Conservation (phyloP, 1,139 yeast genomes). For the Magnusiomyces magnusii region DNA sequence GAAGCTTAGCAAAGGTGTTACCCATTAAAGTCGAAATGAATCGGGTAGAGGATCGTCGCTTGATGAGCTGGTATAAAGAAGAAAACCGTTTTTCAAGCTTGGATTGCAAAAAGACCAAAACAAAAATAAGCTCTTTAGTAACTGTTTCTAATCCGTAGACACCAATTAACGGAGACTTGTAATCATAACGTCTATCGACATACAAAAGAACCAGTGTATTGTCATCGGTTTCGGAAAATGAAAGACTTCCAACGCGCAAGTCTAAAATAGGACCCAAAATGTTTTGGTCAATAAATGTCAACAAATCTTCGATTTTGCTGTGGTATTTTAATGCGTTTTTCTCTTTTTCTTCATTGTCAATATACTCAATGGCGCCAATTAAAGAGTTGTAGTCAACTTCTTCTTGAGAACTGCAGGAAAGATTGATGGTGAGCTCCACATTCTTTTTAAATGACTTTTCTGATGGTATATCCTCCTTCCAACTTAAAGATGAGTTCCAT, state of each 20-base stretch:
- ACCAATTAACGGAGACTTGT: conserved; percentile 1
- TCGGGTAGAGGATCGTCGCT: conserved; percentile 22
- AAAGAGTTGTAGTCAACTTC: background rate
- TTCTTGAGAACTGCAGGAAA: conserved; percentile 2
- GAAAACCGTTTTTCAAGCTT: conserved; percentile 16
- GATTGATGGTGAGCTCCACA: conserved; percentile 9
- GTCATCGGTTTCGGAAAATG: conserved; percentile 3
- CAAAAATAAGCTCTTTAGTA: conserved; percentile 16
- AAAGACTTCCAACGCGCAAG: conserved; percentile 8
- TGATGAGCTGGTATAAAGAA: conserved; percentile 17
- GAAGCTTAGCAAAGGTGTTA: conserved; percentile 21
- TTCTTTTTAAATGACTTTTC: background rate
- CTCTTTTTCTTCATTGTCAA: conserved; percentile 4
- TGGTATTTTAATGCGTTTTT: conserved; percentile 1
- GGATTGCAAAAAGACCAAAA: conserved; percentile 21
- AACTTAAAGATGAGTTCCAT: conserved; percentile 21
- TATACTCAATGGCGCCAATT: background rate
- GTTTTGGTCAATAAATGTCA: conserved; percentile 19
- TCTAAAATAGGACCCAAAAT: conserved; percentile 22
- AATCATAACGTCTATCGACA: background rate
- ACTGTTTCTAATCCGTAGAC: conserved; percentile 10
- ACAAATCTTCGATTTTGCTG: conserved; percentile 20
- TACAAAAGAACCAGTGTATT: background rate
- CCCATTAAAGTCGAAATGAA: conserved; percentile 20
- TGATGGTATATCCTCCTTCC: conserved; percentile 7